Percentiles rank a stretch among this genome's conserved stretches.
phyloP scores from a whole-genome alignment of 2,329 filamentous ascomycete species.

The Pseudogymnoascus sp. region DNA sequence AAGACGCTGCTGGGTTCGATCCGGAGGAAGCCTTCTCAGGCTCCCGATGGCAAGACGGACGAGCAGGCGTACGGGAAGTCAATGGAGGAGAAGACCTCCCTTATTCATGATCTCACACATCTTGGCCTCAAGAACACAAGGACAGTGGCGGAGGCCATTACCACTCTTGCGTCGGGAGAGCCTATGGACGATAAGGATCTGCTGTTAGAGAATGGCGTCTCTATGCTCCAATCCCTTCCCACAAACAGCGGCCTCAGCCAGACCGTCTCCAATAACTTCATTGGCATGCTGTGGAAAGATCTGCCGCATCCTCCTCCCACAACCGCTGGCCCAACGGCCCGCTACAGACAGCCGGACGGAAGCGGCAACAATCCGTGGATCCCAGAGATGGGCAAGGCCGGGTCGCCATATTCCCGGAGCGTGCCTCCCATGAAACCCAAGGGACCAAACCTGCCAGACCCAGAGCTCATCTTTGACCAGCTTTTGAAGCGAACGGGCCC shows the following conservation, averaged over 20 bases:
- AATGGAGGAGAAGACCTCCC: constrained; percentile 31
- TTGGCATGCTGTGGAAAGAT: constrained; percentile 44
- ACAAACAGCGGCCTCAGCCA: constrained; percentile 39
- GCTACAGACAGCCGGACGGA: constrained; percentile 37
- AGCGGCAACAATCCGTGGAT: constrained; percentile 39
- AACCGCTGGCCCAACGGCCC: constrained; percentile 36
- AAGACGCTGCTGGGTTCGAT: constrained; percentile 37
- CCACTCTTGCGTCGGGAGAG: constrained; percentile 35
- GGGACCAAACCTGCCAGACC: constrained; percentile 40
- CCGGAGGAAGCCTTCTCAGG: constrained; percentile 36
- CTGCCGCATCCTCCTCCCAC: constrained; percentile 42
- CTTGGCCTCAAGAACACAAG: constrained; percentile 32
- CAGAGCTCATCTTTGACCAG: constrained; percentile 39
- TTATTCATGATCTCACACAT: constrained; percentile 33
- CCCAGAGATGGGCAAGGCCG: constrained; percentile 45
- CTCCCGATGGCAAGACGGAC: constrained; percentile 39
- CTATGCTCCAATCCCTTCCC: constrained; percentile 43
- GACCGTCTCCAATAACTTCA: constrained; percentile 41
- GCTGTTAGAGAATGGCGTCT: constrained; percentile 42
- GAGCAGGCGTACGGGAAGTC: constrained; percentile 27
- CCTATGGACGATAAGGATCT: constrained; percentile 39
- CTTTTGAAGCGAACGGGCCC: constrained; percentile 34
- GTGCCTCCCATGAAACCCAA: constrained; percentile 39
- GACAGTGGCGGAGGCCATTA: constrained; percentile 33
- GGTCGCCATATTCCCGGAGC: constrained; percentile 36